Base-by-base conservation (phyloP, 495 filamentous ascomycete genomes). In the Oidiodendron maius region DNA sequence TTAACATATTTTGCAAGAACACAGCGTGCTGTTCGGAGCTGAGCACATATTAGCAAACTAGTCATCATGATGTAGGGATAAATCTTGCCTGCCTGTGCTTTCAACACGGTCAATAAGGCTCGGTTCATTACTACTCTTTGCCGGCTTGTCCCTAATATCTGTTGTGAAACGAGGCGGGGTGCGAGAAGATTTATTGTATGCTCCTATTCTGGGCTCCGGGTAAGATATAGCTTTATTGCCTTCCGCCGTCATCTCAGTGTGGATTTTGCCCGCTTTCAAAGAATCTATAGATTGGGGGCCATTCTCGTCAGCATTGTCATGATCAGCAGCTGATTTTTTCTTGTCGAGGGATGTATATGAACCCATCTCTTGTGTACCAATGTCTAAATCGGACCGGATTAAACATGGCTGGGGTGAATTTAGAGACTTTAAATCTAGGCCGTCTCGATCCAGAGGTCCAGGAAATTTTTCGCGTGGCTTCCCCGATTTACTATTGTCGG, bases 1-100 rank as follows among this genome's bases (percentile, higher is more conserved):
- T 56, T 18, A 60, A 38, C 52, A 60, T 56, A 21, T 56, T 60
- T 20, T 60, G 57, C 38, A 60, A 41, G 42, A 59, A 59, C 13
- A 53, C 13, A 6, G 40, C 53, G 40, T 53, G 50, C 37, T 53
- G 50, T 16, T 53, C 57, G 15, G 15, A 16, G 21, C 52, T 55
- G 28, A 22, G 28, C 15, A 39, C 6, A 21, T 5, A n/a, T n/a
- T 32, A n/a, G n/a, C n/a, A n/a, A n/a, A n/a, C n/a, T n/a, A n/a
- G n/a, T n/a, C n/a, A n/a, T n/a, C n/a, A n/a, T n/a, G n/a, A n/a
- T n/a, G n/a, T 20, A 12, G 10, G 30, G 13, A 21, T 16, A 35
- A 12, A n/a, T 26, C 50, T 36, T 46, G 55, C 56, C 39, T 55
- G 42, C 51, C 30, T 22, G 52, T 52, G 41, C 45, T 59, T 11